phyloP scores from a whole-genome alignment of 1,139 yeast genomes.

The Nakaseomyces sp. region DNA sequence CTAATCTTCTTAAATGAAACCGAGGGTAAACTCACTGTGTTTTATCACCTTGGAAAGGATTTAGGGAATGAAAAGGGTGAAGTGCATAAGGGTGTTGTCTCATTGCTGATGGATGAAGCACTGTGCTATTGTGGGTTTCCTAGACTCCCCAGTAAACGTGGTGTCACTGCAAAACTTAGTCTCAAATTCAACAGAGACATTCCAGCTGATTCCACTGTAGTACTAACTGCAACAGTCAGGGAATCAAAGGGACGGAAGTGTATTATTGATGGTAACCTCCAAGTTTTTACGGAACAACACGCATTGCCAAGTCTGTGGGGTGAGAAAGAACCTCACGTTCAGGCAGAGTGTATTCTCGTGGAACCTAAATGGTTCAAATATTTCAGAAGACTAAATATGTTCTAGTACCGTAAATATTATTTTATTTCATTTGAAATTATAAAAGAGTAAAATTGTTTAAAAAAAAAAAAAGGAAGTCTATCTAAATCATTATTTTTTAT shows the following conservation, averaged over 20 bases:
- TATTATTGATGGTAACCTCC: conserved; percentile 56
- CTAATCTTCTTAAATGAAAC: conserved; percentile 42
- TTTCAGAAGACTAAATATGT: conserved; percentile 46
- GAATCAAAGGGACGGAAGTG: conserved; percentile 75
- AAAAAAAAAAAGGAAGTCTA: background rate
- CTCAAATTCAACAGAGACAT: conserved; percentile 60
- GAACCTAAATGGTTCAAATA: conserved; percentile 78
- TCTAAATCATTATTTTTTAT: background rate
- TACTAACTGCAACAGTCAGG: conserved; percentile 58
- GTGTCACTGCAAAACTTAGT: conserved; percentile 79
- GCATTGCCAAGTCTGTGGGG: conserved; percentile 5
- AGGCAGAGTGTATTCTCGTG: conserved; percentile 55
- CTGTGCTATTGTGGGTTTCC: conserved; percentile 84
- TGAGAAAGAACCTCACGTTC: conserved; percentile 33
- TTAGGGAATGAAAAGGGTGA: conserved; percentile 56
- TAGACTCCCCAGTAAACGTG: conserved; percentile 68
- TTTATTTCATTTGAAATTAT: background rate
- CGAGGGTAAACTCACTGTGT: conserved; percentile 45
- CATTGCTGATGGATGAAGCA: conserved; percentile 80
- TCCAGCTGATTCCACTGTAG: conserved; percentile 56
- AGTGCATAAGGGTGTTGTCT: conserved; percentile 79
- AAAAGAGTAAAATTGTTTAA: background rate
- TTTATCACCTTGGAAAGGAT: conserved; percentile 62
- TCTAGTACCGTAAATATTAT: conserved; percentile 11
- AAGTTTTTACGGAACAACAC: conserved; percentile 35